Percentiles rank a stretch among this genome's conserved stretches.
Conservation (phyloP, 2,329 filamentous ascomycete genomes). For the Colletotrichum lindemuthianum region DNA sequence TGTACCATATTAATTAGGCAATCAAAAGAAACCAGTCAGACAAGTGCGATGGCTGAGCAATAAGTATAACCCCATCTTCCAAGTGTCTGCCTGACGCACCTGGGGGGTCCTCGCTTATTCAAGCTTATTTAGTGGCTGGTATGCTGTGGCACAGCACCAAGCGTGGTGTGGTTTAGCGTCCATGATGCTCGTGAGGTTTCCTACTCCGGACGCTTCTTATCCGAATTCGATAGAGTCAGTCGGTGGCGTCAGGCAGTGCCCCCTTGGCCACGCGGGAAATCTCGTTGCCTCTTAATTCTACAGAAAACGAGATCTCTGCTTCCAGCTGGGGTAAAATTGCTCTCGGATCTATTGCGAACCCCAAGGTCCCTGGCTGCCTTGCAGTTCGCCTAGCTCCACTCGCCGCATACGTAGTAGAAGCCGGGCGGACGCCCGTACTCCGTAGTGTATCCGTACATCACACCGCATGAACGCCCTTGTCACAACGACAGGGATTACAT, state of each 20-base stretch:
- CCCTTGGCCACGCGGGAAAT: slow-evolving; percentile 3
- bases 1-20: too few species aligned
- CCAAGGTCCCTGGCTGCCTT: slow-evolving; percentile 25
- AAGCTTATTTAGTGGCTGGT: slow-evolving; percentile 23
- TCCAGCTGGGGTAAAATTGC: background rate
- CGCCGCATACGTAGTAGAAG: slow-evolving; percentile 8
- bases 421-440: background rate
- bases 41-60: too few species aligned
- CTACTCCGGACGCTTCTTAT: too few species aligned
- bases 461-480: background rate
- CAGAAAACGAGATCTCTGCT: background rate
- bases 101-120: background rate
- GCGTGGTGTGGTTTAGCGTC: too few species aligned
- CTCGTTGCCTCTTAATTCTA: slow-evolving; percentile 7
- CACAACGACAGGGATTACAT: slow-evolving; percentile 1
- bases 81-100: slow-evolving; percentile 10
- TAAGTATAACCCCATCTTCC: too few species aligned
- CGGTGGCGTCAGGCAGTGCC: background rate
- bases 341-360: background rate
- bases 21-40: too few species aligned
- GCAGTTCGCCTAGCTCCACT: slow-evolving; percentile 22
- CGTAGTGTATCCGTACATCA: slow-evolving; percentile 1
- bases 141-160: background rate
- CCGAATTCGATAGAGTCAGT: background rate
- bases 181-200: too few species aligned